A percentile compares a stretch with the other conserved stretches of the same genome.
These are phyloP conservation scores for Chlorella sp. DNA, from an alignment of 139 green algal species.

Conservation along the genomic window DNA sequence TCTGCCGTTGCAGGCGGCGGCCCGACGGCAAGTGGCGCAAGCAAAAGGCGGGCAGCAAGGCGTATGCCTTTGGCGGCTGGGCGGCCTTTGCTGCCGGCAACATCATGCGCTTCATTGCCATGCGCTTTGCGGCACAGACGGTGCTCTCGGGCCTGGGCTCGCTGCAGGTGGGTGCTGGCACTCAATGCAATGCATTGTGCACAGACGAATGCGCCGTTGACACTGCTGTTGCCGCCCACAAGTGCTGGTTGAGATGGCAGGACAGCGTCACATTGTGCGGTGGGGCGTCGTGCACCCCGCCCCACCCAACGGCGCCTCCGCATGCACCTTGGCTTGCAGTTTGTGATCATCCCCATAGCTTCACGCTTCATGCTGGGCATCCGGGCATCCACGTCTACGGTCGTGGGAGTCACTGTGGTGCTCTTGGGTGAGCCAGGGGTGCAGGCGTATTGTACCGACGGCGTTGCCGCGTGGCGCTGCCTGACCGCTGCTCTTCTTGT, in stretches of 20 bases:
- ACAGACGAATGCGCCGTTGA: no score
- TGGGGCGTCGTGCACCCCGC: no score
- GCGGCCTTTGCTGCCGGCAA: conserved; percentile 51
- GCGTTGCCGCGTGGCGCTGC: background rate
- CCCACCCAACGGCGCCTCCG: no score
- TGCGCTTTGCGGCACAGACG: conserved; percentile 62
- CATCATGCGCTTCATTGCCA: conserved; percentile 57
- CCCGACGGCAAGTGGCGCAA: conserved; percentile 54
- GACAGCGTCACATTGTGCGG: no score
- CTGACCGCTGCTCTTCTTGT: background rate
- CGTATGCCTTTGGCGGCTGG: conserved; percentile 51
- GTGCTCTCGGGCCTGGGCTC: conserved; percentile 51
- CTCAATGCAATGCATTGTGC: no score
- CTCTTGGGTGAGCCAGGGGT: conserved; percentile 28
- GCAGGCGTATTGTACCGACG: background rate
- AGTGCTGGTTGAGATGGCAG: no score
- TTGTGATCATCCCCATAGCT: conserved; percentile 59
- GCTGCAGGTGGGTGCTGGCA: no score
- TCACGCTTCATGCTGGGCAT: conserved; percentile 52
- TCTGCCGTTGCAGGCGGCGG: conserved; percentile 36
- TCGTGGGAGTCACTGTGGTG: conserved; percentile 47
- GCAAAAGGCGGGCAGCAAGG: conserved; percentile 46
- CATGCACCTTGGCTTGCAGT: conserved; percentile 47
- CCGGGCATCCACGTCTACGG: conserved; percentile 27
- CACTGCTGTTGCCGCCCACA: no score